These are phyloP conservation scores for Xylariales sp. DNA, from an alignment of 2,329 filamentous ascomycete species.

Conservation along the genomic window DNA sequence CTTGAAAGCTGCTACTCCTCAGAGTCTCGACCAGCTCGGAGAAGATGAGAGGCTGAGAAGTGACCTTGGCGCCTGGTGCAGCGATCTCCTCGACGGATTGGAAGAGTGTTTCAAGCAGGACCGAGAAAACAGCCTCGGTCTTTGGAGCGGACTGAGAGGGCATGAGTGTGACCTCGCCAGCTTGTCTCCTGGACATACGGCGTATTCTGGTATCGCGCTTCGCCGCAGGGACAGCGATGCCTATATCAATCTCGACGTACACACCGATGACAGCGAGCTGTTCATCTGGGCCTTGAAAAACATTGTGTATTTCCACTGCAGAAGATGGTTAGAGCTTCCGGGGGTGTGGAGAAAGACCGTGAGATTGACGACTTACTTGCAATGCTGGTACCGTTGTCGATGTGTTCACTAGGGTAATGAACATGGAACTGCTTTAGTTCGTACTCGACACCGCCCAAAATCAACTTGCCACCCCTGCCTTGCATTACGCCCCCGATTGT, in stretches of 20 bases:
- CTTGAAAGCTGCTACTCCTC: slow-evolving; percentile 33
- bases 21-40: slow-evolving; percentile 35
- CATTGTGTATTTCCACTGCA: slow-evolving; percentile 54
- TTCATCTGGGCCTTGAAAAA: slow-evolving; percentile 41
- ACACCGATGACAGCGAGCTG: slow-evolving; percentile 40
- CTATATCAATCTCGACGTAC: slow-evolving; percentile 35
- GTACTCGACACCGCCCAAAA: slow-evolving; percentile 30
- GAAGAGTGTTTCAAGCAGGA: slow-evolving; percentile 44
- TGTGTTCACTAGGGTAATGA: slow-evolving; percentile 45
- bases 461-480: slow-evolving; percentile 32
- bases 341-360: not conserved
- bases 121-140: slow-evolving; percentile 28
- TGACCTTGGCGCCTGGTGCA: slow-evolving; percentile 35
- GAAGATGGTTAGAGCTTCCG: not conserved
- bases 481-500: slow-evolving; percentile 52
- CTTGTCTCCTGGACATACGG: too few species aligned
- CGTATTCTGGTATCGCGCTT: slow-evolving; percentile 11
- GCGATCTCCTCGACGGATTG: slow-evolving; percentile 34
- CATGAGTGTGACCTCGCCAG: slow-evolving; percentile 37
- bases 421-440: slow-evolving; percentile 44
- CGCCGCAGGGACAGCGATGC: slow-evolving; percentile 12
- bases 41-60: slow-evolving; percentile 38
- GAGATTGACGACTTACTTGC: slow-evolving; percentile 29
- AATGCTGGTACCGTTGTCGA: slow-evolving; percentile 39
- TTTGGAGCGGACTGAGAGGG: slow-evolving; percentile 37